These are phyloP conservation scores for Babesia microti DNA, from an alignment of 169 alveolate species.

Conservation along the genomic window DNA sequence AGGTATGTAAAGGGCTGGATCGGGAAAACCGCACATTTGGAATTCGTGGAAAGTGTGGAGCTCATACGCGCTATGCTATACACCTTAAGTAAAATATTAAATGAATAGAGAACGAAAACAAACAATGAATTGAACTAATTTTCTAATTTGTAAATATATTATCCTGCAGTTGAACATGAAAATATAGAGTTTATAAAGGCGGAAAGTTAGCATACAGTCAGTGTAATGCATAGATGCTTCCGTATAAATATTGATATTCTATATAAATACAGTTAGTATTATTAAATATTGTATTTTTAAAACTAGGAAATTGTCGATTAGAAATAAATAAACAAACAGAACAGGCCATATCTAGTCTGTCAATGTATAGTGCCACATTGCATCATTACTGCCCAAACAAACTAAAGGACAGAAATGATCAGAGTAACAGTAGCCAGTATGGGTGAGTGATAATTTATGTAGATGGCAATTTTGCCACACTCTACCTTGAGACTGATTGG, in stretches of 20 bases:
- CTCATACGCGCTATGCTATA: no score
- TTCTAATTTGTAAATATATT: no score
- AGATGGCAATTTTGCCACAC: slow-evolving; percentile 33
- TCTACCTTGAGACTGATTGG: slow-evolving; percentile 39
- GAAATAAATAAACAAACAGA: background rate
- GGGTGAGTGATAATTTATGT: slow-evolving; percentile 6
- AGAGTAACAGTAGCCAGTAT: slow-evolving; percentile 17
- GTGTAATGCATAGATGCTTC: no score
- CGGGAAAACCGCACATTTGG: no score
- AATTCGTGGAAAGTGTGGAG: no score
- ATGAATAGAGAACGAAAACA: no score
- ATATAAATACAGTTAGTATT: no score
- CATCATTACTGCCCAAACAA: background rate
- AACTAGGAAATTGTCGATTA: background rate
- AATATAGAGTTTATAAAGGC: background rate
- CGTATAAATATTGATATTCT: no score
- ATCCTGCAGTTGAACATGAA: background rate
- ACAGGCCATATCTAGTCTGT: background rate
- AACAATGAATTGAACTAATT: no score
- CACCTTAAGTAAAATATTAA: no score
- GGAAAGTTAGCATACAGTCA: no score
- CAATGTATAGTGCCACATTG: background rate
- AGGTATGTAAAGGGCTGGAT: no score
- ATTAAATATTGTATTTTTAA: background rate
- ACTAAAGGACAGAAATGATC: slow-evolving; percentile 7